Evolutionary conservation across 139 green algal genomes (phyloP).

Genomic region (Pedinophyceae sp.): DNA sequence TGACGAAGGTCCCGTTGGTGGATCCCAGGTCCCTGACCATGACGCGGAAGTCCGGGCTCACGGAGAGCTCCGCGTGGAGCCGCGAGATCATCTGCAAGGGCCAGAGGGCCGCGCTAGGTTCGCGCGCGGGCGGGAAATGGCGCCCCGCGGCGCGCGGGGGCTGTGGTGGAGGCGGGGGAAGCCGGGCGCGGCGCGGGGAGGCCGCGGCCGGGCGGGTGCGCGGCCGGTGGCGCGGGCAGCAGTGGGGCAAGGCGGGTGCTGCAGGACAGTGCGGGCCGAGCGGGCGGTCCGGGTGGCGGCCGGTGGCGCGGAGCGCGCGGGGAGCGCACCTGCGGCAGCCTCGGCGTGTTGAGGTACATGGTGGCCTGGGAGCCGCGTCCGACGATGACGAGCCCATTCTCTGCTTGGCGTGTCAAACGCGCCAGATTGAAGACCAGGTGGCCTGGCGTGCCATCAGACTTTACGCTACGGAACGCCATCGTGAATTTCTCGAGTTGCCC

Average conservation of each 20-base stretch:
- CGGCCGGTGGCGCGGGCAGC: not conserved
- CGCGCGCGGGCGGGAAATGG: not conserved
- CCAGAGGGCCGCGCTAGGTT: not conserved
- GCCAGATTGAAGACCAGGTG: not conserved
- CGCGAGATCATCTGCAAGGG: not conserved
- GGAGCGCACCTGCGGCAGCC: not conserved
- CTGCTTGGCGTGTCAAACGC: not conserved
- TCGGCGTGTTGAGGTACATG: not conserved
- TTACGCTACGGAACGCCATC: too few species aligned
- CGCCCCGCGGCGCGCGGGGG: too few species aligned
- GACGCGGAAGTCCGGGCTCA: not conserved
- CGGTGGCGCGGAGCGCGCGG: not conserved
- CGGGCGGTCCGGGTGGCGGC: too few species aligned
- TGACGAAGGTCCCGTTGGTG: not conserved
- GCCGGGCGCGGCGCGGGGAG: not conserved
- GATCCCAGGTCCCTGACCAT: not conserved
- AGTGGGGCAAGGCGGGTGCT: not conserved
- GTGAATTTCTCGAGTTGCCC: too few species aligned
- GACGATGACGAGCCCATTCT: not conserved
- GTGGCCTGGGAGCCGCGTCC: not conserved
- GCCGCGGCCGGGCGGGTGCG: too few species aligned
- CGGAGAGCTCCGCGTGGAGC: not conserved
- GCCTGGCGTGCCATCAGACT: too few species aligned
- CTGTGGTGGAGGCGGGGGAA: too few species aligned
- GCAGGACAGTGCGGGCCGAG: too few species aligned